phyloP scores from a whole-genome alignment of 2,329 filamentous ascomycete genomes.

The Xylariaceae sp. region DNA sequence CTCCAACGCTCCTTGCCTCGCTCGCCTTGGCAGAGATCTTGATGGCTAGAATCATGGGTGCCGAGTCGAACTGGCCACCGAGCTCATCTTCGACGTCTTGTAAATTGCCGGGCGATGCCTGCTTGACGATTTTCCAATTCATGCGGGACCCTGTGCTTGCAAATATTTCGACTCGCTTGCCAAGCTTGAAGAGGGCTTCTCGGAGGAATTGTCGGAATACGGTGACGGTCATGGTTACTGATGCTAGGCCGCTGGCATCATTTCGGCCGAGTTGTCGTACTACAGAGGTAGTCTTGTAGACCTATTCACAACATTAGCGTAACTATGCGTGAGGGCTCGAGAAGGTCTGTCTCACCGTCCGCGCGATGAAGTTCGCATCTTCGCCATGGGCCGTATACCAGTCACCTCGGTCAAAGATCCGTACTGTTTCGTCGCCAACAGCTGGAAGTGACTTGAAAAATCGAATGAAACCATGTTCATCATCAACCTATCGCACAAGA shows the following conservation, averaged over 20 bases:
- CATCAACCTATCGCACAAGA: conserved; percentile 75
- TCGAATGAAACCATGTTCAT: conserved; percentile 95
- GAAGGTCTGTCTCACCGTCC: conserved; percentile 61
- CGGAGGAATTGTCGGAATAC: conserved; percentile 95
- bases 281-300: conserved; percentile 98
- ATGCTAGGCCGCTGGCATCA: conserved; percentile 84
- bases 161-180: conserved; percentile 92
- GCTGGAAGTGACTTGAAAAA: conserved; percentile 88
- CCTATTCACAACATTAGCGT: conserved; percentile 51
- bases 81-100: conserved; percentile 98
- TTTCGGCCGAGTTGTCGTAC: conserved; percentile 86
- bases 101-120: conserved; percentile 93
- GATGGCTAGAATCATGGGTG: conserved; percentile 93
- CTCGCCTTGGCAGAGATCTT: conserved; percentile 88
- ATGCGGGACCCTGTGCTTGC: conserved; percentile 76
- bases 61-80: conserved; percentile 82
- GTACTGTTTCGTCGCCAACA: conserved; percentile 76
- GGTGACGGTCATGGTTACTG: conserved; percentile 93
- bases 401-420: conserved; percentile 92
- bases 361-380: conserved; percentile 83
- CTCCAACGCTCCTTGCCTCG: conserved; percentile 86
- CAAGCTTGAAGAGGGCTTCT: conserved; percentile 89
- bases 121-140: conserved; percentile 91
- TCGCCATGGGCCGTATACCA: conserved; percentile 95
- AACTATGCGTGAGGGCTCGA: background rate